Conservation (phyloP, 805 yeast genomes). For the Starmerella geochares region DNA sequence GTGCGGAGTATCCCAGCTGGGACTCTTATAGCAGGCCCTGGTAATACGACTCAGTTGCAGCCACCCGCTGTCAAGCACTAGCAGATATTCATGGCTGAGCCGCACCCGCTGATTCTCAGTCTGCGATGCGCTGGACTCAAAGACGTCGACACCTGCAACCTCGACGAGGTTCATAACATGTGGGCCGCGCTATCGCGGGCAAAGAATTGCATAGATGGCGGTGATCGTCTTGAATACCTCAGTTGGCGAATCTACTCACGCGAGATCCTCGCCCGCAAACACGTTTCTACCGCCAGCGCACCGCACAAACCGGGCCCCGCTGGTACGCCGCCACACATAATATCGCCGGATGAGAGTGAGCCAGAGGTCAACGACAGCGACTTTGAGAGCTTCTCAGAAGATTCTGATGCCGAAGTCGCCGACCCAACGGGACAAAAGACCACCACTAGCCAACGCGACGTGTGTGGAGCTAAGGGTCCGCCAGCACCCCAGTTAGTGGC, state of each 20-base stretch:
- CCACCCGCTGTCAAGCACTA: not conserved
- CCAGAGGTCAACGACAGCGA: conserved; percentile 3
- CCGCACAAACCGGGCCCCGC: not conserved
- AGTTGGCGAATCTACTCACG: conserved; percentile 27
- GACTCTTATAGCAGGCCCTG: not conserved
- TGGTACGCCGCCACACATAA: not conserved
- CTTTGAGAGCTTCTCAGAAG: not conserved
- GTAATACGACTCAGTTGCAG: not conserved
- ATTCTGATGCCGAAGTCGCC: not conserved
- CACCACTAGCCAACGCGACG: not conserved
- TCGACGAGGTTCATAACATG: conserved; percentile 24
- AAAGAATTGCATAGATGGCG: conserved; percentile 23
- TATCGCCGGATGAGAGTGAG: not conserved
- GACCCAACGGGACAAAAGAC: not conserved
- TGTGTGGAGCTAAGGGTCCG: not conserved
- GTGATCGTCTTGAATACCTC: conserved; percentile 25
- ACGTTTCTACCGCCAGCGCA: not conserved
- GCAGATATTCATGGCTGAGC: conserved; percentile 13
- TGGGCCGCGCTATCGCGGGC: conserved; percentile 26
- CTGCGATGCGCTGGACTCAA: conserved; percentile 23
- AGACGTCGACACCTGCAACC: conserved; percentile 23
- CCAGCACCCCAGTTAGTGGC: not conserved
- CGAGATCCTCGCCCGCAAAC: conserved; percentile 13
- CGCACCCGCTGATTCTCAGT: conserved; percentile 22
- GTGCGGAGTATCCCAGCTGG: conserved; percentile 3